phyloP scores from a whole-genome alignment of 768 basidiomycete genomes.

The Serendipita vermifera region DNA sequence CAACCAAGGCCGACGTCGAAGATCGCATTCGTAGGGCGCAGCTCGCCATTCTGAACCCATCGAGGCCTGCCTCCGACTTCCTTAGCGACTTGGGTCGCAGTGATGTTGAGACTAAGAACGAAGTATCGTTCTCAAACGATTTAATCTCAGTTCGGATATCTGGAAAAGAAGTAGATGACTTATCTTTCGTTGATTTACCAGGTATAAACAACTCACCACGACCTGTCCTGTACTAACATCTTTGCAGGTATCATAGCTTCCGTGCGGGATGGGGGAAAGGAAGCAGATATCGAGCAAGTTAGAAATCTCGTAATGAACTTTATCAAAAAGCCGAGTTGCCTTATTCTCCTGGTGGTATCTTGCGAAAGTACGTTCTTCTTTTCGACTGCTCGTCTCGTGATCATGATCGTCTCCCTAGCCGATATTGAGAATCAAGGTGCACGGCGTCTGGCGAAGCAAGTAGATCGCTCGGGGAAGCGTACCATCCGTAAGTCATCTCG shows the following conservation, averaged over 20 bases:
- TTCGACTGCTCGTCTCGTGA: background rate
- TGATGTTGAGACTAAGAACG: background rate
- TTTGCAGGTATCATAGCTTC: constrained; percentile 46
- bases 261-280: constrained; percentile 35
- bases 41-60: constrained; percentile 20
- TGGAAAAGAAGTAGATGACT: constrained; percentile 45
- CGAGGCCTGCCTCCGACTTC: constrained; percentile 9
- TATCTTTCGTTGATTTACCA: constrained; percentile 54
- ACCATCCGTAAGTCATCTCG: constrained; percentile 55
- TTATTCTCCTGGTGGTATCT: constrained; percentile 45
- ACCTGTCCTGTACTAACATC: background rate
- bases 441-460: constrained; percentile 42
- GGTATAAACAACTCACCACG: too few species aligned
- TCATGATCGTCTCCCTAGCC: constrained; percentile 29
- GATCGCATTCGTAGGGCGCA: constrained; percentile 17
- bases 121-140: constrained; percentile 37
- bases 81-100: constrained; percentile 12
- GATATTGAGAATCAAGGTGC: constrained; percentile 75
- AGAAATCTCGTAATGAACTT: constrained; percentile 44
- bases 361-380: constrained; percentile 42
- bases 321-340: constrained; percentile 49
- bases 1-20: constrained; percentile 14
- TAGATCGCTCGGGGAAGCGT: constrained; percentile 49
- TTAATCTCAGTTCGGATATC: constrained; percentile 46
- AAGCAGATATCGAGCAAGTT: constrained; percentile 48